Evolutionary conservation across 2,329 filamentous ascomycete species (phyloP), one percentile per base, ranked within the genome.

Genomic region (Ophiostoma pallidulum): DNA sequence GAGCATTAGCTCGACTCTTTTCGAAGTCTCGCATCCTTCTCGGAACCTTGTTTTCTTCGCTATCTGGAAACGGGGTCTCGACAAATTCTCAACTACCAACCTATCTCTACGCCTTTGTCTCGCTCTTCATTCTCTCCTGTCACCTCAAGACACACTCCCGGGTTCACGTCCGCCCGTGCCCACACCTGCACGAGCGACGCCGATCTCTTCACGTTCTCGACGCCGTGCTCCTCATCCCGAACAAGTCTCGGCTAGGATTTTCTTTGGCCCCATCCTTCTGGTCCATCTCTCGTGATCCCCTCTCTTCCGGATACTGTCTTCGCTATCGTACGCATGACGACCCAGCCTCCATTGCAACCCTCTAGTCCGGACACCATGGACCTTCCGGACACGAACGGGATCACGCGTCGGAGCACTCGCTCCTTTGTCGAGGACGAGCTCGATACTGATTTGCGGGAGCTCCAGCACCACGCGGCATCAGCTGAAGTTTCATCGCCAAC

Each of bases 401-500:
- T 54, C n/a, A 53, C 54, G 8, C 54, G 53, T 41, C 50, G 56
- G 26, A 57, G 33, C 20, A 49, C 47, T 18, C 52, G 53, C 33
- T 48, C 51, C 1, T 54, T 45, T 38, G 47, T 54, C 7, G 51
- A 56, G 22, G 50, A 53, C 13, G 56, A 51, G 24, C 48, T 51
- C 10, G 45, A 48, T 10, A 31, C 31, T 14, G 50, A 54, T 33
- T 12, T 47, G 12, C 45, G 44, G n/a, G 55, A 55, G 43, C 33
- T 44, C 8, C 41, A 41, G 24, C 41, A 14, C 6, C 28, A 22
- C n/a, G 22, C 43, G 38, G 20, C 13, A 8, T 9, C n/a, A n/a
- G n/a, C n/a, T n/a, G n/a, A n/a, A n/a, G n/a, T n/a, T n/a, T n/a
- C 37, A 37, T 38, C 24, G 29, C 29, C 35, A 47, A 10, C 24